phyloP scores from a whole-genome alignment of 129 eudicot species.

The Tagetes patula region DNA sequence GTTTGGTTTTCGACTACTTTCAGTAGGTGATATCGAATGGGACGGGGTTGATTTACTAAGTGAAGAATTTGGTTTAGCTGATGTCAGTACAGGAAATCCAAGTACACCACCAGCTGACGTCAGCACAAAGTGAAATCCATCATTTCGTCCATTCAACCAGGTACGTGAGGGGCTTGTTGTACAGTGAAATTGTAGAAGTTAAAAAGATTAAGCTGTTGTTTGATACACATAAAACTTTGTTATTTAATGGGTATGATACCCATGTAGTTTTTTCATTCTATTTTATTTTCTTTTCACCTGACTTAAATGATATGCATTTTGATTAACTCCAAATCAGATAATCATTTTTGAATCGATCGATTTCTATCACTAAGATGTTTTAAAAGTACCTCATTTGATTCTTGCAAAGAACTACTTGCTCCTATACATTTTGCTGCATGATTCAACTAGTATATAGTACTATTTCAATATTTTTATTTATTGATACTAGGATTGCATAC shows the following conservation, averaged over 20 bases:
- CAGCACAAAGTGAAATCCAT: slow-evolving; percentile 37
- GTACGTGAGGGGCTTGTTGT: slow-evolving; percentile 30
- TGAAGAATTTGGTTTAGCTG: slow-evolving; percentile 64
- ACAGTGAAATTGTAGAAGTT: slow-evolving; percentile 30
- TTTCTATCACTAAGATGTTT: background rate
- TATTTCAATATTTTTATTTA: too few relatives aligned
- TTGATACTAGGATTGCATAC: background rate
- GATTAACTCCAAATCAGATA: background rate
- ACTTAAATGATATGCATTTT: slow-evolving; percentile 3
- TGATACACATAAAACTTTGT: slow-evolving; percentile 22
- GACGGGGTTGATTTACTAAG: slow-evolving; percentile 48
- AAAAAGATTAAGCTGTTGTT: slow-evolving; percentile 18
- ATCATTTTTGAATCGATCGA: background rate
- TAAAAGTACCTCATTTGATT: background rate
- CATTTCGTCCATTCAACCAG: slow-evolving; percentile 16
- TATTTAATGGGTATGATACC: slow-evolving; percentile 6
- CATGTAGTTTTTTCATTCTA: slow-evolving; percentile 7
- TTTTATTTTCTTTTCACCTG: background rate
- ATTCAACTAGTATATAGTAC: too few relatives aligned
- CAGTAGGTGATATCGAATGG: slow-evolving; percentile 62
- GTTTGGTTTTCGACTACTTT: slow-evolving; percentile 30
- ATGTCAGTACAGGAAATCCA: slow-evolving; percentile 45
- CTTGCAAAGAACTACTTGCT: background rate
- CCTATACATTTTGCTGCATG: too few relatives aligned
- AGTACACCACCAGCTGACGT: slow-evolving; percentile 55